These are phyloP conservation scores for Mentha longifolia DNA, from an alignment of 257 asterid species.

Conservation along the genomic window DNA sequence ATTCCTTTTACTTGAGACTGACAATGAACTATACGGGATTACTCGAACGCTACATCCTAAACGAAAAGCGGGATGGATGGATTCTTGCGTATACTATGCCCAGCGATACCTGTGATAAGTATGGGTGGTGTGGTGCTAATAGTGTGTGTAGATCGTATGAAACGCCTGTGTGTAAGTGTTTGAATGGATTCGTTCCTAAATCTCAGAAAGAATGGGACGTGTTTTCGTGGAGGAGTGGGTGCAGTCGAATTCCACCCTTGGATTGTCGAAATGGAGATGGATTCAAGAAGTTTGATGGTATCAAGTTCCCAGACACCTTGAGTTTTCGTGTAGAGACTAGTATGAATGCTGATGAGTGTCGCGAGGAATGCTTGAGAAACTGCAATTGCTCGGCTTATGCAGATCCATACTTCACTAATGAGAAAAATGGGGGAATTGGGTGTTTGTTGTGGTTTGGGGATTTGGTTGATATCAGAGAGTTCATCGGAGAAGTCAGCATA, in stretches of 20 bases:
- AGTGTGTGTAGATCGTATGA: conserved; percentile 34
- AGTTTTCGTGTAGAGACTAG: not conserved
- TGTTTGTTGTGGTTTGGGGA: conserved; percentile 35
- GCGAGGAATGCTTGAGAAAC: conserved; percentile 21
- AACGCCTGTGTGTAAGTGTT: conserved; percentile 41
- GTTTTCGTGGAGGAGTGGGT: conserved; percentile 39
- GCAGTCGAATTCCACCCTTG: conserved; percentile 21
- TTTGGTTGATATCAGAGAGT: conserved; percentile 24
- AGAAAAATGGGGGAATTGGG: conserved; percentile 21
- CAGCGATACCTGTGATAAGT: conserved; percentile 39
- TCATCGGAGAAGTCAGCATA: not conserved
- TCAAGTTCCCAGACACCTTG: conserved; percentile 19
- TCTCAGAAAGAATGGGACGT: conserved; percentile 35
- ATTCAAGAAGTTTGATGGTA: conserved; percentile 13
- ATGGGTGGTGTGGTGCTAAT: conserved; percentile 44
- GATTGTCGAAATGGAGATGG: conserved; percentile 29
- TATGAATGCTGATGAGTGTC: conserved; percentile 17
- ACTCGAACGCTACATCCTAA: conserved; percentile 12
- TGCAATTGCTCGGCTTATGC: conserved; percentile 33
- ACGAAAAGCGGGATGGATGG: conserved; percentile 27
- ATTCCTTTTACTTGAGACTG: no score
- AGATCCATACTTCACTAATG: conserved; percentile 8
- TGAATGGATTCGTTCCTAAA: conserved; percentile 47
- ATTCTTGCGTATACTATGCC: conserved; percentile 5
- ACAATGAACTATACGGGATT: conserved; percentile 6